Percentiles rank a stretch among this genome's conserved stretches.
phyloP scores from a whole-genome alignment of 1,284 basidiomycete genomes.

The Ustanciosporium gigantosporum region DNA sequence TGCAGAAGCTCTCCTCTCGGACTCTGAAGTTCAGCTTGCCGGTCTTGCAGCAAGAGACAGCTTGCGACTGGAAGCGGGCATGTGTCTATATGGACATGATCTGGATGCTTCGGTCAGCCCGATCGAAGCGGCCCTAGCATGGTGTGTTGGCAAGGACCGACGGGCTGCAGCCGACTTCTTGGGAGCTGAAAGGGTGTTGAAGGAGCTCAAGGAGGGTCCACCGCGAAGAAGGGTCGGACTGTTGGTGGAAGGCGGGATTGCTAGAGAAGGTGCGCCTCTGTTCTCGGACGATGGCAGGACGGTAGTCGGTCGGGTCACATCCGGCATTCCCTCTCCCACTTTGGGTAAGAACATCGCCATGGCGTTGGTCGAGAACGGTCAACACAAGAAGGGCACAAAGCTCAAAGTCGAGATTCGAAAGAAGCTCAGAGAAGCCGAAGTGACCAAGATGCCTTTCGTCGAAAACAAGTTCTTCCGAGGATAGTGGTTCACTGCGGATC shows the following conservation, averaged over 20 bases:
- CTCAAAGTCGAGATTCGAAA: slow-evolving; percentile 77
- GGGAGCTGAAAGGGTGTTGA: slow-evolving; percentile 76
- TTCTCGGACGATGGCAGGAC: slow-evolving; percentile 69
- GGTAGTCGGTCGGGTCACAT: slow-evolving; percentile 71
- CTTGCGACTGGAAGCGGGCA: slow-evolving; percentile 90
- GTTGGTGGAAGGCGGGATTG: slow-evolving; percentile 77
- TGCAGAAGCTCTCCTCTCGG: slow-evolving; percentile 69
- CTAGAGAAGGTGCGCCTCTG: slow-evolving; percentile 82
- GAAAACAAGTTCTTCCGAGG: slow-evolving; percentile 63
- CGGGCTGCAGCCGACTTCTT: slow-evolving; percentile 74
- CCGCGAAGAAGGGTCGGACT: slow-evolving; percentile 80
- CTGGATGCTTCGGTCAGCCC: slow-evolving; percentile 82
- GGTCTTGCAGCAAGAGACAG: slow-evolving; percentile 93
- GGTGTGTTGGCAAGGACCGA: slow-evolving; percentile 91
- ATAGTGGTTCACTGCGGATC: not conserved
- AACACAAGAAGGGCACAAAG: slow-evolving; percentile 88
- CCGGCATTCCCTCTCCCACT: slow-evolving; percentile 92
- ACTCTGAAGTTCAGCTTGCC: slow-evolving; percentile 75
- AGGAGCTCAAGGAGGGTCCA: slow-evolving; percentile 76
- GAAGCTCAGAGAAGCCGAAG: slow-evolving; percentile 71
- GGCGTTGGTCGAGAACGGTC: slow-evolving; percentile 79
- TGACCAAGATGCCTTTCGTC: slow-evolving; percentile 79
- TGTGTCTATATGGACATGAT: slow-evolving; percentile 96
- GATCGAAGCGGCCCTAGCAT: slow-evolving; percentile 81
- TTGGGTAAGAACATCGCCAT: slow-evolving; percentile 91